Evolutionary conservation across 306 rosid genomes (phyloP), one percentile per base, ranked within the genome.

Genomic region (Lathyrus sativus): DNA sequence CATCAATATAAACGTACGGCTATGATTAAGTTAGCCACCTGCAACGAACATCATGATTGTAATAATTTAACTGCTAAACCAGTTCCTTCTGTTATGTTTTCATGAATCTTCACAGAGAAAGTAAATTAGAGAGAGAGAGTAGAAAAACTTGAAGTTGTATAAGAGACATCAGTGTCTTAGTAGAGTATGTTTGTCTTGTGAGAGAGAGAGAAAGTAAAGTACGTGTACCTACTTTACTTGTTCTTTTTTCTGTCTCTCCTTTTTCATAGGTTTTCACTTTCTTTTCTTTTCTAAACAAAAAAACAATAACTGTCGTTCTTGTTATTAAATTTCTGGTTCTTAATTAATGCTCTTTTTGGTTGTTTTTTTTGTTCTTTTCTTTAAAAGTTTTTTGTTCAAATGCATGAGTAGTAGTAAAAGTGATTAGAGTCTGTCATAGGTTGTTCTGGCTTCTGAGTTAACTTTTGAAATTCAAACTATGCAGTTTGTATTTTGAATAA

Each of bases 401-500:
- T 64, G 39, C 28, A 62, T 62, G 53, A 60, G 29, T 5, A 65
- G 31, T 1, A 39, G 19, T 50, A 7, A 12, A 65, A 46, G 8
- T 46, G 14, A 43, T 17, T 2, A 8, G 3, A 18, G 17, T 49
- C 9, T 4, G 1, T 17, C 26, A 7, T 48, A 17, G 26, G 55
- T 8, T 15, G 15, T 6, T 49, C 8, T 33, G 37, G 6, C 37
- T 6, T 33, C 8, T 7, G 28, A 8, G 9, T 35, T 35, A 50
- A 5, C 2, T 79, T 79, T 70, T 70, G 57, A 60, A 37, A 33
- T 56, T 60, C 17, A 35, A 44, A 64, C 19, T 62, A 67, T 48
- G 57, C 3, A 9, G 14, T 72, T 76, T 72, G 60, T 43, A 29
- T 66, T 68, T 76, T 67, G 12, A 9, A 12, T 64, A 39, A 33